Evolutionary conservation across 805 yeast species (phyloP).

Genomic region (Metschnikowia matae): DNA sequence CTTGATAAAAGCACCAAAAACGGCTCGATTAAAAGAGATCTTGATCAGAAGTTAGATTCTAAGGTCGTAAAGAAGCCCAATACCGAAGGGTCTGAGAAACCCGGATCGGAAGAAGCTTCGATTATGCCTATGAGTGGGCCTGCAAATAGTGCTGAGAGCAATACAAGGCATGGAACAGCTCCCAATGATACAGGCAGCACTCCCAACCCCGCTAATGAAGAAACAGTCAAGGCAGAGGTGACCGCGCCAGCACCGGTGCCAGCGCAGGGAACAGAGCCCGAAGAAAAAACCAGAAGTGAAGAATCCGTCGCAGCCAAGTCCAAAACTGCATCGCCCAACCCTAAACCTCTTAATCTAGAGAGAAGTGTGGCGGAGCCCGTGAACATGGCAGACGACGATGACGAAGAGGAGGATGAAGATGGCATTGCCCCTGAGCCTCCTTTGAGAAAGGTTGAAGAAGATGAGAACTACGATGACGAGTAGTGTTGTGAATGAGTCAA

Average conservation of each 20-base stretch:
- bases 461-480: conserved; percentile 45
- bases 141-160: not conserved
- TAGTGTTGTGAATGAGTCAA: conserved; percentile 8
- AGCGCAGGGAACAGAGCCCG: not conserved
- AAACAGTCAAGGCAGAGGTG: not conserved
- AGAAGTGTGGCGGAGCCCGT: conserved; percentile 3
- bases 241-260: conserved; percentile 6
- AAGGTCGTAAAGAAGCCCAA: conserved; percentile 25
- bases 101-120: not conserved
- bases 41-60: conserved; percentile 36
- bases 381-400: conserved; percentile 17
- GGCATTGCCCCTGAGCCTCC: conserved; percentile 39
- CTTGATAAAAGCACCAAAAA: conserved; percentile 8
- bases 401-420: conserved; percentile 27
- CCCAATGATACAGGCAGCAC: conserved; percentile 1
- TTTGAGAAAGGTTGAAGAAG: conserved; percentile 43
- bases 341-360: conserved; percentile 1
- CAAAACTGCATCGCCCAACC: not conserved
- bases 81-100: conserved; percentile 5
- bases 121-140: not conserved
- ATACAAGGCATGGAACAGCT: not conserved
- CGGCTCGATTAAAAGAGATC: conserved; percentile 30
- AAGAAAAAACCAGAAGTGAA: not conserved
- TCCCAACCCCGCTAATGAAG: conserved; percentile 5
- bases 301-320: not conserved